Evolutionary conservation across 2,329 filamentous ascomycete genomes (phyloP), one percentile per base, ranked within the genome.

Genomic region (Aspergillus flavus): DNA sequence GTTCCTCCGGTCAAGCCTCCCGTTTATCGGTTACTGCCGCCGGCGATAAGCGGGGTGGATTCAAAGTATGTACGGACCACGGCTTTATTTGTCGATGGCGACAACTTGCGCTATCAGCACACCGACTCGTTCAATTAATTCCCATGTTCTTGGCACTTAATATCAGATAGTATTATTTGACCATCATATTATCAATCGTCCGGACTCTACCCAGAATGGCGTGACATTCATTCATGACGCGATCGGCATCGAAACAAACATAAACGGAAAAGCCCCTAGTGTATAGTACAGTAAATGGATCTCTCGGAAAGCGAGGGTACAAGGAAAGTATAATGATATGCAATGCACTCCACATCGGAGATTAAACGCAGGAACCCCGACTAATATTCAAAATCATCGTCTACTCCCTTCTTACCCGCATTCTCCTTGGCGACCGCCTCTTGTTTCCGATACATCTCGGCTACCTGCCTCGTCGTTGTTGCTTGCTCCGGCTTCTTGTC

Each of bases 301-400:
- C 39, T 7, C 39, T 23, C 39, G 19, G 39, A 41, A 41, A 41
- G 16, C 39, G 19, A 41, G 16, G 39, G 16, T 7, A 4, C 16
- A 41, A 41, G 21, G n/a, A 16, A 48, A 48, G 12, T 26, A 48
- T 16, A 48, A 48, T 26, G 28, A 1, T 23, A 19, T 11, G 19
- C 48, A 36, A 52, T 32, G 28, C 16, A 21, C 48, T 52, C 48
- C 48, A 21, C 28, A 32, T 21, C 26, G 16, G 12, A 28, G 26
- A 26, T 48, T 28, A 30, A 3, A n/a, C 14, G 6, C 26, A 50
- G 26, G 34, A 30, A 55, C 41, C 36, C 48, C 32, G 21, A 46
- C 41, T 57, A 99, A 80, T 99, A 99, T 83, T 99, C 95, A 80
- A 97, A 99, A 78, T 98, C 94, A 80, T 98, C 94, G 83, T 99